These are phyloP conservation scores for Acer campestre DNA, from an alignment of 345 rosid species.

Conservation along the genomic window DNA sequence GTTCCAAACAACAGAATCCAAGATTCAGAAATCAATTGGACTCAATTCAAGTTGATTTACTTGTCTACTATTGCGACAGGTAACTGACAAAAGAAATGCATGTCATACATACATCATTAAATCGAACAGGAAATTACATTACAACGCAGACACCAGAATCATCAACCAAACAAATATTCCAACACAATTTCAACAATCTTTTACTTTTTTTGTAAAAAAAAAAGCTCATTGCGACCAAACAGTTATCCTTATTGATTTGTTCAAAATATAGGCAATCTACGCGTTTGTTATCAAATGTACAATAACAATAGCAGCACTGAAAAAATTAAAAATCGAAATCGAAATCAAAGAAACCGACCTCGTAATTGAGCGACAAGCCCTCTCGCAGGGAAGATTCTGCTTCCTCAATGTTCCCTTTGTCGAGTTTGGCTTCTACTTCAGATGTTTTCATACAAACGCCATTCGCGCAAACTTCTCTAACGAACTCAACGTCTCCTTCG, in stretches of 20 bases:
- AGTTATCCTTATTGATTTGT: not conserved
- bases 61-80: not conserved
- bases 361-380: constrained; percentile 82
- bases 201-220: no score
- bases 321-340: not conserved
- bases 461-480: constrained; percentile 65
- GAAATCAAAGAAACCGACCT: constrained; percentile 42
- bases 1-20: not conserved
- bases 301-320: not conserved
- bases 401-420: constrained; percentile 85
- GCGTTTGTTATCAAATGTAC: not conserved
- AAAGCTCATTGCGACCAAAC: not conserved
- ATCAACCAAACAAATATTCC: constrained; percentile 4
- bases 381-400: constrained; percentile 93
- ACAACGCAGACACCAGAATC: not conserved
- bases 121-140: not conserved
- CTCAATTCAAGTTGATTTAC: not conserved
- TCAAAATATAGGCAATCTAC: no score
- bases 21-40: no score
- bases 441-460: constrained; percentile 64
- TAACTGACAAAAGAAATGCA: not conserved
- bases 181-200: not conserved
- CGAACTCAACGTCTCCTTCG: constrained; percentile 30
- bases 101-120: not conserved
- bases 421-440: constrained; percentile 91